Conservation (phyloP, 2,329 filamentous ascomycete species). For the Aspergillus pseudoterreus region DNA sequence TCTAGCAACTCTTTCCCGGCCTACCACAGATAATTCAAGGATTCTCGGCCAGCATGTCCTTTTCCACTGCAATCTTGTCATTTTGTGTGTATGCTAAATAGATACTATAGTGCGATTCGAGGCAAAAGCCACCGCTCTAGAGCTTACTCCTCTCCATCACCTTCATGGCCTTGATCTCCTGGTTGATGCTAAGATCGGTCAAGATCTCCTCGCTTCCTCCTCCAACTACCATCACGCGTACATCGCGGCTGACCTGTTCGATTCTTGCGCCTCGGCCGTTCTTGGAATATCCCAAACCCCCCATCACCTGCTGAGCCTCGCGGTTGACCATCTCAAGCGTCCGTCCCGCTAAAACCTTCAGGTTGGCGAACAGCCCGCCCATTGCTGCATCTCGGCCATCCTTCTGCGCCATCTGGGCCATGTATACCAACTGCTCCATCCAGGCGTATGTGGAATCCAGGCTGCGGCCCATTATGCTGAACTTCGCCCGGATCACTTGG, state of each 20-base stretch:
- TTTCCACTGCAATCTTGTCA: background rate
- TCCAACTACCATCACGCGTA: conserved; percentile 52
- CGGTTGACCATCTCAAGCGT: conserved; percentile 50
- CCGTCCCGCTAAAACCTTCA: conserved; percentile 50
- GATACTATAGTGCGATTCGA: too few relatives aligned
- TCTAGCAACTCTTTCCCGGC: too few relatives aligned
- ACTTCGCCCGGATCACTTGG: conserved; percentile 56
- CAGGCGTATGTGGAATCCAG: conserved; percentile 58
- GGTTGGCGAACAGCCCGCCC: conserved; percentile 20
- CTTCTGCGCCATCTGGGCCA: conserved; percentile 25
- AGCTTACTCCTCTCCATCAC: background rate
- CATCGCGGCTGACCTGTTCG: conserved; percentile 53
- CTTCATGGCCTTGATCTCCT: conserved; percentile 36
- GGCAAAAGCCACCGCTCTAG: background rate
- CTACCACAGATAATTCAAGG: too few relatives aligned
- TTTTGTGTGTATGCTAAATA: background rate
- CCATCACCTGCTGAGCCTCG: conserved; percentile 54
- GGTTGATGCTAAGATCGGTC: conserved; percentile 49
- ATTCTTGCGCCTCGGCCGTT: conserved; percentile 46
- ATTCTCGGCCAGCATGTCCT: too few relatives aligned
- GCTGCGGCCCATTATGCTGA: conserved; percentile 51
- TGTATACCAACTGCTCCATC: conserved; percentile 56
- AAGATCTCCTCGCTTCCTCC: conserved; percentile 57
- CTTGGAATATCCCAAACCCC: conserved; percentile 51
- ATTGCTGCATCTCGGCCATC: conserved; percentile 14